Conservation (phyloP, 1,284 basidiomycete genomes). For the Ustilago curta region DNA sequence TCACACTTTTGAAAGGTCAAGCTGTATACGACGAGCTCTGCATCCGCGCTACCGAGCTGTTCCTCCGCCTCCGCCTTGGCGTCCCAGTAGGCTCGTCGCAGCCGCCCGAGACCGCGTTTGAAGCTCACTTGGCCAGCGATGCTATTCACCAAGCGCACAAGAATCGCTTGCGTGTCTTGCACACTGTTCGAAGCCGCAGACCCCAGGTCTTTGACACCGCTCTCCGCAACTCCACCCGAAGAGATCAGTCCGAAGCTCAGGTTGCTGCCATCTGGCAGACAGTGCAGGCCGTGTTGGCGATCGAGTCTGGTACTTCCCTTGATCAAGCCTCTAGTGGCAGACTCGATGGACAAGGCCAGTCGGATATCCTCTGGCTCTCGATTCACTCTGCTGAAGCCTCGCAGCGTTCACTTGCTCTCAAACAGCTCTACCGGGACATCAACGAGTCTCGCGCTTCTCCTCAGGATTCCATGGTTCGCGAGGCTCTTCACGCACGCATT, state of each 20-base stretch:
- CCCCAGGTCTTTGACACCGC: conserved; percentile 53
- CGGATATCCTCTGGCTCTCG: conserved; percentile 59
- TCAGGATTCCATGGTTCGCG: conserved; percentile 55
- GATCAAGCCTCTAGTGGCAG: conserved; percentile 25
- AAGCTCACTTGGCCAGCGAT: conserved; percentile 25
- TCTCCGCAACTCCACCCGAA: conserved; percentile 34
- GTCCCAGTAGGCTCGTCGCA: conserved; percentile 22
- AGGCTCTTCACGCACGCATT: conserved; percentile 55
- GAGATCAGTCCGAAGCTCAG: conserved; percentile 34
- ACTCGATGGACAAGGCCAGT: conserved; percentile 21
- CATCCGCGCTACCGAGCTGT: conserved; percentile 28
- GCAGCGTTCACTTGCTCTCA: conserved; percentile 50
- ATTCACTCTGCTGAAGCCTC: conserved; percentile 57
- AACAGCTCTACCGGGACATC: conserved; percentile 51
- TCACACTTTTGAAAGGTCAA: conserved; percentile 30
- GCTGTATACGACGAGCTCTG: conserved; percentile 28
- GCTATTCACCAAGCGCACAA: conserved; percentile 22
- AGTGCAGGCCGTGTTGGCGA: conserved; percentile 49
- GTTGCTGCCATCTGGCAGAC: conserved; percentile 49
- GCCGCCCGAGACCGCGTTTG: conserved; percentile 33
- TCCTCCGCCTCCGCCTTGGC: conserved; percentile 38
- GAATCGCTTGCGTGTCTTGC: conserved; percentile 51
- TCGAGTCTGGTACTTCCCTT: conserved; percentile 46
- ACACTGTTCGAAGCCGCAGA: conserved; percentile 44
- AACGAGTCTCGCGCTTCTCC: conserved; percentile 23